A percentile compares a stretch with the other conserved stretches of the same genome.
phyloP scores from a whole-genome alignment of 805 yeast genomes.

The Maudiozyma bulderi region DNA sequence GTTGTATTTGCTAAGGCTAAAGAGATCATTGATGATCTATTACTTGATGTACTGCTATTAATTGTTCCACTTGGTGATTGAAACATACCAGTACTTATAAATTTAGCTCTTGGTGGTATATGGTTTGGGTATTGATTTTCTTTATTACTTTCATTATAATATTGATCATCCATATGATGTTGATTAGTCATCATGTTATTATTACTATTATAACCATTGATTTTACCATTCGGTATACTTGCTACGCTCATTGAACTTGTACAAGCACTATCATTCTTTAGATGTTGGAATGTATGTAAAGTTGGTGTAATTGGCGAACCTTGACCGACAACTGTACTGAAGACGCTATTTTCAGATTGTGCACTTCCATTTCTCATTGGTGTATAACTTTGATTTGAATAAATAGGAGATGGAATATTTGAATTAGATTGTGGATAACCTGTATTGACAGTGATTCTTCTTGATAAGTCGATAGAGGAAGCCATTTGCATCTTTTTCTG shows the following conservation, averaged over 20 bases:
- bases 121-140: constrained; percentile 17
- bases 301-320: constrained; percentile 29
- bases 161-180: constrained; percentile 2
- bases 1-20: constrained; percentile 8
- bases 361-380: constrained; percentile 27
- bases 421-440: constrained; percentile 5
- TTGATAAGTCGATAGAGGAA: constrained; percentile 17
- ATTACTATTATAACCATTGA: constrained; percentile 1
- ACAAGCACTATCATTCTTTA: constrained; percentile 20
- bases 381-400: constrained; percentile 21
- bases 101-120: constrained; percentile 25
- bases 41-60: constrained; percentile 13
- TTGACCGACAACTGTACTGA: constrained; percentile 17
- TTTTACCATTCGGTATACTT: constrained; percentile 14
- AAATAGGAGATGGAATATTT: constrained; percentile 24
- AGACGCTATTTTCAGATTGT: constrained; percentile 26
- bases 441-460: constrained; percentile 9
- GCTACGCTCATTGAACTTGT: constrained; percentile 23
- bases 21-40: constrained; percentile 17
- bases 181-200: constrained; percentile 7
- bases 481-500: constrained; percentile 22
- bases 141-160: constrained; percentile 14
- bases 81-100: constrained; percentile 19
- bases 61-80: constrained; percentile 15
- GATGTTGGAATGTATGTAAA: constrained; percentile 23